Conservation (phyloP, 305 asterid species). For the Fraxinus greggii region DNA sequence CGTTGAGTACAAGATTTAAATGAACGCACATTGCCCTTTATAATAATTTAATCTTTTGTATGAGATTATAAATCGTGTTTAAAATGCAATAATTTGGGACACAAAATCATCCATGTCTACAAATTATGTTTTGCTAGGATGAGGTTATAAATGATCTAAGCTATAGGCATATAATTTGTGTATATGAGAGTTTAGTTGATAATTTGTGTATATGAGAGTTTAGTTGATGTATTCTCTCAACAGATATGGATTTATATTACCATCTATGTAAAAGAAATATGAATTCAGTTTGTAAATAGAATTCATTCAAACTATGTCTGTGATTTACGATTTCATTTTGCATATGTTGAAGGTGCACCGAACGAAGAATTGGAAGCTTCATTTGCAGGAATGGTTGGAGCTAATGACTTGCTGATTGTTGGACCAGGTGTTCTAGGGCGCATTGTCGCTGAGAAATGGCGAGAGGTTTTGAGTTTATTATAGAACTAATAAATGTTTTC, state of each 20-base stretch:
- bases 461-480: background rate
- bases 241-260: background rate
- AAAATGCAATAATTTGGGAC: background rate
- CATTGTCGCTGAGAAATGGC: background rate
- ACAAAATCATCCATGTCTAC: background rate
- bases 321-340: slow-evolving; percentile 4
- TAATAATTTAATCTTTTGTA: background rate
- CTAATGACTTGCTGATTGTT: slow-evolving; percentile 76
- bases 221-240: background rate
- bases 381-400: slow-evolving; percentile 46
- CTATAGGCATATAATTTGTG: background rate
- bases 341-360: slow-evolving; percentile 45
- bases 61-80: background rate
- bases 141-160: background rate
- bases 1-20: background rate
- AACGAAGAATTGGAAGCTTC: slow-evolving; percentile 32
- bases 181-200: background rate
- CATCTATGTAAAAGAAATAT: background rate
- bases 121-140: background rate
- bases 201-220: background rate
- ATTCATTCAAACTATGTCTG: background rate
- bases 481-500: background rate
- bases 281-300: background rate
- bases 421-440: slow-evolving; percentile 21
- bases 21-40: background rate